Evolutionary conservation across 2,329 filamentous ascomycete genomes (phyloP).

Genomic region (Colletotrichum sp.): DNA sequence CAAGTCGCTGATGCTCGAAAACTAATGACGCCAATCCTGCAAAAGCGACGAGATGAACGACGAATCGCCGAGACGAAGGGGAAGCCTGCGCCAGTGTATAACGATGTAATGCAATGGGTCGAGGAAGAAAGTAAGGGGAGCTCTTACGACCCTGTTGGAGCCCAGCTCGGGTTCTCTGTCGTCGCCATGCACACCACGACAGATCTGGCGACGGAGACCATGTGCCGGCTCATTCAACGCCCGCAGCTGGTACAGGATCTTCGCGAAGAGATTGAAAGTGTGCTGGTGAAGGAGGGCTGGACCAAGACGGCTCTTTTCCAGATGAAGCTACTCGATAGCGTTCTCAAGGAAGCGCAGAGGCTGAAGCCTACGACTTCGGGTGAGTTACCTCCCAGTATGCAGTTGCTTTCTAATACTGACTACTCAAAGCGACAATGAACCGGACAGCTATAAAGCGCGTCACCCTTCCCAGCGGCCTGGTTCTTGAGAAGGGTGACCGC

Average conservation of each 20-base stretch:
- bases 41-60: neutral
- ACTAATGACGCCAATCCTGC: neutral
- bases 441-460: neutral
- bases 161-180: neutral
- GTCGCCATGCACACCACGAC: neutral
- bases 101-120: neutral
- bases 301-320: neutral
- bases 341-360: neutral
- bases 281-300: neutral
- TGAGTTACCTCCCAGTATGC: neutral
- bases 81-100: neutral
- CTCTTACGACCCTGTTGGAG: neutral
- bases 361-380: neutral
- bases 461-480: neutral
- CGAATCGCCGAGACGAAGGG: neutral
- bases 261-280: neutral
- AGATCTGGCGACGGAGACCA: neutral
- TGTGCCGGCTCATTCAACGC: neutral
- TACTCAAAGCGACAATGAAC: neutral
- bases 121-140: neutral
- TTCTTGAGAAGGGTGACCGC: neutral
- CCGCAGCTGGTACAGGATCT: neutral
- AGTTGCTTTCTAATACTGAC: fast-evolving
- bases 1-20: neutral
- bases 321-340: neutral